These are phyloP conservation scores for Cardamine resedifolia DNA, from an alignment of 345 rosid species.

Conservation along the genomic window DNA sequence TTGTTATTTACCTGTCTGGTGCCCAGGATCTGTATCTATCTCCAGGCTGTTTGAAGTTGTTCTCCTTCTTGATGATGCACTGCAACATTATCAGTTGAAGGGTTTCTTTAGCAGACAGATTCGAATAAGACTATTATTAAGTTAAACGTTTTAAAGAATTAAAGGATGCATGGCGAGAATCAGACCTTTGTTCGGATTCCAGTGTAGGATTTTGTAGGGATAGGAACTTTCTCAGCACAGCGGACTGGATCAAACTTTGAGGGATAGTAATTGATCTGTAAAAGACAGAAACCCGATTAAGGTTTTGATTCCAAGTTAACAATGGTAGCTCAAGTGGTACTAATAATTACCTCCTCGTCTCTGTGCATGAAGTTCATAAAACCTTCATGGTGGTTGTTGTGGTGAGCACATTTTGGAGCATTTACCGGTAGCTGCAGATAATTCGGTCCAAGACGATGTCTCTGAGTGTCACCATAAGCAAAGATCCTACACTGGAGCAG, in stretches of 20 bases:
- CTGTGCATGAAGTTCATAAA: slow-evolving; percentile 94
- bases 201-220: slow-evolving; percentile 51
- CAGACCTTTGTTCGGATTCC: slow-evolving; percentile 84
- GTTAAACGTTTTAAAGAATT: background rate
- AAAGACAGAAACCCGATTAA: slow-evolving; percentile 9
- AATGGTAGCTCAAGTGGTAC: slow-evolving; percentile 2
- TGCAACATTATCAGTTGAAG: slow-evolving; percentile 35
- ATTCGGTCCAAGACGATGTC: slow-evolving; percentile 97
- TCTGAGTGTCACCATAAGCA: slow-evolving; percentile 92
- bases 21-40: slow-evolving; percentile 78
- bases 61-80: slow-evolving; percentile 73
- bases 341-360: slow-evolving; percentile 74
- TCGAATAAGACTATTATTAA: background rate
- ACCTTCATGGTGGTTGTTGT: slow-evolving; percentile 96
- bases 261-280: slow-evolving; percentile 88
- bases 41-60: slow-evolving; percentile 91
- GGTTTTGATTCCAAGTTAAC: background rate
- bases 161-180: background rate
- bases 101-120: background rate
- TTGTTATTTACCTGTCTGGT: slow-evolving; percentile 63
- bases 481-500: slow-evolving; percentile 90
- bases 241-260: slow-evolving; percentile 86
- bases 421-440: slow-evolving; percentile 90
- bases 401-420: slow-evolving; percentile 96
- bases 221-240: slow-evolving; percentile 73